These are phyloP conservation scores for Pedinophyceae sp. DNA, from an alignment of 139 green algal genomes.

Conservation along the genomic window DNA sequence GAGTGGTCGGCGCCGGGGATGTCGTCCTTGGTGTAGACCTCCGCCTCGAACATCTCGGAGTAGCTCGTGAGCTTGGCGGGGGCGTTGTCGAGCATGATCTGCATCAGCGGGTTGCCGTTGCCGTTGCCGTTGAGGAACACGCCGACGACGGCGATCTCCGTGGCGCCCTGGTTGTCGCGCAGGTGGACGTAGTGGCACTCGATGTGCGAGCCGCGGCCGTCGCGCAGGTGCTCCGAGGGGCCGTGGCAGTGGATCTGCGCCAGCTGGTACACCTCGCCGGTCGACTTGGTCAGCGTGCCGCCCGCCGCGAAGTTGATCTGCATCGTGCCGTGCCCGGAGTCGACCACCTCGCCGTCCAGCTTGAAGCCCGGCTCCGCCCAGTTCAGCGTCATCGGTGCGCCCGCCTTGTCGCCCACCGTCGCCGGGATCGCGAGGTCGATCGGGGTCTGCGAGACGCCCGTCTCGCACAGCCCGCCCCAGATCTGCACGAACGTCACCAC, in stretches of 20 bases:
- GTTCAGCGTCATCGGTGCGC: too few relatives aligned
- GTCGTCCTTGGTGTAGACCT: background rate
- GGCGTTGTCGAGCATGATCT: slow-evolving; percentile 4
- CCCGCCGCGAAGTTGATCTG: slow-evolving; percentile 40
- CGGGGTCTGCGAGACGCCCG: too few relatives aligned
- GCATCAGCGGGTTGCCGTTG: background rate
- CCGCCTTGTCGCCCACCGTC: too few relatives aligned
- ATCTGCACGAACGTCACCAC: too few relatives aligned
- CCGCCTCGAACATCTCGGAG: background rate
- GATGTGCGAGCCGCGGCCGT: slow-evolving; percentile 38
- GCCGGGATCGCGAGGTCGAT: too few relatives aligned
- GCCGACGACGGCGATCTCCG: slow-evolving; percentile 5
- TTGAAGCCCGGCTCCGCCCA: too few relatives aligned
- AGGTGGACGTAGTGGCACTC: slow-evolving; percentile 62
- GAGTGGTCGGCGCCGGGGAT: background rate
- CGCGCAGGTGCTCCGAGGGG: slow-evolving; percentile 52
- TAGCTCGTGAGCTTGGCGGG: too few relatives aligned
- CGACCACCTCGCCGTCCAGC: too few relatives aligned
- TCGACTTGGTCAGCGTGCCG: slow-evolving; percentile 16
- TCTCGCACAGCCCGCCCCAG: too few relatives aligned
- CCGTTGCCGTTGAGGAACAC: background rate
- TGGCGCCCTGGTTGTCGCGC: slow-evolving; percentile 4
- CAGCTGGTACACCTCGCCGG: slow-evolving; percentile 35
- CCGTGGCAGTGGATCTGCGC: slow-evolving; percentile 75
- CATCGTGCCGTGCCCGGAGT: slow-evolving; percentile 56